Evolutionary conservation across 1,284 basidiomycete genomes (phyloP).

Genomic region (Irpex sp.): DNA sequence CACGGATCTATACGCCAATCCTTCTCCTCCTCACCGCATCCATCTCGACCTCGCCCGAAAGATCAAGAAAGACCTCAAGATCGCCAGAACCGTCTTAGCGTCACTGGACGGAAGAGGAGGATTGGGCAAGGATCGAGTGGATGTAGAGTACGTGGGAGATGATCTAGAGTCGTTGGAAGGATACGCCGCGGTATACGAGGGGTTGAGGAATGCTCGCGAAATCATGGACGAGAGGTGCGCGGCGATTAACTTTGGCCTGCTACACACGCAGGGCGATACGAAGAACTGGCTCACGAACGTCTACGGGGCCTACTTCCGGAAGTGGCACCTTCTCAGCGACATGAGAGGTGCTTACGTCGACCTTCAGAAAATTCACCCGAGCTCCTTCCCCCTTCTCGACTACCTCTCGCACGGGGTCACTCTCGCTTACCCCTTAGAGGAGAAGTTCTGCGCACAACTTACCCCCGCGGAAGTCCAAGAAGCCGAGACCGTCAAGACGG

Average conservation of each 20-base stretch:
- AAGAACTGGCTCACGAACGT: background rate
- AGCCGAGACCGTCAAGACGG: background rate
- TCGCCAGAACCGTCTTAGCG: background rate
- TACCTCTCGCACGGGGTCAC: background rate
- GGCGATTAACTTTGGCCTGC: background rate
- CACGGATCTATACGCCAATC: background rate
- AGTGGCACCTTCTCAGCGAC: background rate
- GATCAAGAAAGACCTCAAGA: background rate
- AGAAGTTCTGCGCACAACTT: background rate
- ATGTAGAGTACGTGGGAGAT: background rate
- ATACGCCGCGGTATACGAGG: background rate
- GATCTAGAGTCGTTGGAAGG: background rate
- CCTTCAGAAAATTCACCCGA: background rate
- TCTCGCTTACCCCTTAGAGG: background rate
- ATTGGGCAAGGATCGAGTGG: background rate
- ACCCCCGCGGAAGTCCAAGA: background rate
- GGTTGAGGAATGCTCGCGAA: background rate
- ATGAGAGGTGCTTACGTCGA: background rate
- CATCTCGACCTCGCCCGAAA: background rate
- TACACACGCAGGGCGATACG: background rate
- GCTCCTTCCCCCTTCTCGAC: background rate
- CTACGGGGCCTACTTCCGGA: background rate
- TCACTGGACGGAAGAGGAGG: background rate
- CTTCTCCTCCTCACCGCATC: background rate
- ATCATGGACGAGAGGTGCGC: background rate